A percentile compares a stretch with the other conserved stretches of the same genome.
phyloP scores from a whole-genome alignment of 768 basidiomycete genomes.

The Pulveroboletus sp. region DNA sequence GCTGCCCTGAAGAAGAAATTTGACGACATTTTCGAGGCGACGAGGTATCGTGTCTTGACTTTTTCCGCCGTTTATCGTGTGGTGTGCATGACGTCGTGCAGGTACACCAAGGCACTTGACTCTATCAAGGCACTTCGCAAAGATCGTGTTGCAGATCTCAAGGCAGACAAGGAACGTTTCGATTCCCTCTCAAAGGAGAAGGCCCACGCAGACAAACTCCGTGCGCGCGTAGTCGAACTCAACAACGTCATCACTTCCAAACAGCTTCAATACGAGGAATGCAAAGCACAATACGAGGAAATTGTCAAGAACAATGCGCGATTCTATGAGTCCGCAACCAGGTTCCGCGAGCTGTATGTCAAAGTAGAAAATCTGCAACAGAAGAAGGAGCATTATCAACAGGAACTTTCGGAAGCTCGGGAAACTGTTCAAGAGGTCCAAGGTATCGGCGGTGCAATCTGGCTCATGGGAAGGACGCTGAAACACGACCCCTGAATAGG shows the following conservation, averaged over 20 bases:
- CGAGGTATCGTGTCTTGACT: slow-evolving; percentile 47
- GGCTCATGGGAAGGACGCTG: not conserved
- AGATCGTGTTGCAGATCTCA: slow-evolving; percentile 85
- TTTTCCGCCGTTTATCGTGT: not conserved
- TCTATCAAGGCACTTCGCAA: slow-evolving; percentile 88
- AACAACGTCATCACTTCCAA: slow-evolving; percentile 60
- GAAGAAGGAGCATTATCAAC: slow-evolving; percentile 55
- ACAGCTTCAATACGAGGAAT: slow-evolving; percentile 68
- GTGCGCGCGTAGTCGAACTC: slow-evolving; percentile 56
- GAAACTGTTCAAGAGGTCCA: slow-evolving; percentile 62
- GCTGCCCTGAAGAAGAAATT: slow-evolving; percentile 95
- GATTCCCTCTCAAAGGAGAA: slow-evolving; percentile 78
- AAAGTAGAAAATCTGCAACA: slow-evolving; percentile 60
- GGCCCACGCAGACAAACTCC: slow-evolving; percentile 79
- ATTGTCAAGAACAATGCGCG: slow-evolving; percentile 65
- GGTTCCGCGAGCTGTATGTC: slow-evolving; percentile 81
- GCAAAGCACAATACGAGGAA: slow-evolving; percentile 59
- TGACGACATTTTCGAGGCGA: slow-evolving; percentile 99
- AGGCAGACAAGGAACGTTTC: slow-evolving; percentile 87
- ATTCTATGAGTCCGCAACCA: slow-evolving; percentile 78
- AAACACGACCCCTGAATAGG: slow-evolving; percentile 37
- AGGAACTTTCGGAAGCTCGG: slow-evolving; percentile 57
- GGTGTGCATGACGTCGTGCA: slow-evolving; percentile 26
- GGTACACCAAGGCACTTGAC: slow-evolving; percentile 96
- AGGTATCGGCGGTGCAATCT: slow-evolving; percentile 34